Percentiles rank a stretch among this genome's conserved stretches.
Evolutionary conservation across 1,139 yeast species (phyloP).

Genomic region (Trichomonascaceae sp.): DNA sequence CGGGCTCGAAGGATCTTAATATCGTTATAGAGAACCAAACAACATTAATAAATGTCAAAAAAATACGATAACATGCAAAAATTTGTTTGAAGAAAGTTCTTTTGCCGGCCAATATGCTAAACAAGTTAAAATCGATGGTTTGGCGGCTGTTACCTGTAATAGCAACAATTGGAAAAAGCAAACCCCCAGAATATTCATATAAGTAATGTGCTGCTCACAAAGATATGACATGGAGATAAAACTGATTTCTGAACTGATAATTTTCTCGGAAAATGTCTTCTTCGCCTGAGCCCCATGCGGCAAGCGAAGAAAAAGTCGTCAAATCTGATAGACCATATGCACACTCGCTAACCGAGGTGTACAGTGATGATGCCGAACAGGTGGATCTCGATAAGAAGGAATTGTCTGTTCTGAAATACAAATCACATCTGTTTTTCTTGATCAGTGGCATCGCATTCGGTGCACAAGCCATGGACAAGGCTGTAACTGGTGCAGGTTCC

Average conservation of each 20-base stretch:
- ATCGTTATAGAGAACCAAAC: neutral
- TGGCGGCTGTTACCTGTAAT: neutral
- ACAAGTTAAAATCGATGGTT: neutral
- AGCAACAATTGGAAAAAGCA: neutral
- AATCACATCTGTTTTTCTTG: neutral
- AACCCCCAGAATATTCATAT: neutral
- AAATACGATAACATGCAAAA: too few species aligned
- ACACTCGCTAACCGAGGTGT: neutral
- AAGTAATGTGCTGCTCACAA: neutral
- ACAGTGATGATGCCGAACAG: neutral
- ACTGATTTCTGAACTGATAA: neutral
- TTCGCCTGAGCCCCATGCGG: neutral
- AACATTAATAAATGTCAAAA: too few species aligned
- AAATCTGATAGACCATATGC: slow-evolving; percentile 33
- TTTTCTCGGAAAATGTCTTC: neutral
- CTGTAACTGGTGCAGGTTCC: slow-evolving; percentile 51
- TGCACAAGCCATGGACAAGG: slow-evolving; percentile 61
- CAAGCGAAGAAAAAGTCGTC: slow-evolving; percentile 20
- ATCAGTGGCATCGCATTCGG: slow-evolving; percentile 42
- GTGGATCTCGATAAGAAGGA: neutral
- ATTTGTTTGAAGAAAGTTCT: too few species aligned
- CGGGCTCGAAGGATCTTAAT: neutral
- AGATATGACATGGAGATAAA: neutral
- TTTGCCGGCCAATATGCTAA: neutral
- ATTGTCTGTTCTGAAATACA: neutral